Base-by-base conservation (phyloP, 805 yeast species). In the Wickerhamomyces subpelliculosus region DNA sequence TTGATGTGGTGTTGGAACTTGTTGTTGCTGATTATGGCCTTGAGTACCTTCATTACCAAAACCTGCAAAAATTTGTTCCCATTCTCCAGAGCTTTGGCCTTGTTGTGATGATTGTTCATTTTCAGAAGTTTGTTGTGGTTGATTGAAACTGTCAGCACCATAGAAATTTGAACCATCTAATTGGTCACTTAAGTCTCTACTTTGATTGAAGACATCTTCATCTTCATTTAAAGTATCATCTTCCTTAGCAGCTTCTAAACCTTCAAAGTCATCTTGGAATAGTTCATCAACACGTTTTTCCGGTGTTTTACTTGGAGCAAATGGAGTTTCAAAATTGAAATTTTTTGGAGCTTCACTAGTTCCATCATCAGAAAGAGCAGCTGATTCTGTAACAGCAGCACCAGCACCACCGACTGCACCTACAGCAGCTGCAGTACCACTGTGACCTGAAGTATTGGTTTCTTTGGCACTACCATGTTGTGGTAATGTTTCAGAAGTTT, bases 11-110 rank as follows among this genome's bases (percentile, higher is more conserved):
- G 23, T 41, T 28, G 14, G 43, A 3, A 18, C 22, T 12, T 12
- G 10, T 47, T 18, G 48, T 34, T 42, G 33, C 27, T 31, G 33
- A 18, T 21, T 27, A 8, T 36, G 37, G 8, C 45, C 29, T 29
- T 46, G 49, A 22, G 52, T 52, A 28, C 12, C 47, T 27, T 42
- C 68, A 46, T 81, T 82, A 14, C 90, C 89, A 56, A 85, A 84
- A 0, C 94, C 95, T 4, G 94, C 90, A 64, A 88, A 88, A 20
- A 88, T 72, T 62, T 86, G 89, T 53, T 88, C 96, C 97, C 97
- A 88, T 58, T 88, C 97, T 52, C 86, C 95, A 23, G 60, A 63
- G 42, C 52, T 60, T 43, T 51, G 52, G 14, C 39, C 40, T 30
- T 32, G 43, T 11, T 20, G 43, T 22, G 34, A 42, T 14, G 25